These are phyloP conservation scores for Yamadazyma atmosphaerica DNA, from an alignment of 1,139 yeast genomes.

Conservation along the genomic window DNA sequence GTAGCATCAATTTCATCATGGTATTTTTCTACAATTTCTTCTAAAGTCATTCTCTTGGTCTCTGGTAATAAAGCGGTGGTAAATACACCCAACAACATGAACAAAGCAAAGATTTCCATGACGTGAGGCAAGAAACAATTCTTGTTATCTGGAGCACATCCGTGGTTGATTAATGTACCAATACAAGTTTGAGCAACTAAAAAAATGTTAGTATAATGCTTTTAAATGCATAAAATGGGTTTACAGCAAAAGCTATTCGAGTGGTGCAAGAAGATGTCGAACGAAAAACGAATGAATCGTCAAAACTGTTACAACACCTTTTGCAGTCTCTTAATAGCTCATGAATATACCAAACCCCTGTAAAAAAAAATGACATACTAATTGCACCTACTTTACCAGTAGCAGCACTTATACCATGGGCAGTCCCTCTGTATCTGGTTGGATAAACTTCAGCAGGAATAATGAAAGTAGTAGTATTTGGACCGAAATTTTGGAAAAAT, in stretches of 20 bases:
- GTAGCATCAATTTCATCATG: conserved; percentile 72
- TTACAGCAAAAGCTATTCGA: too few relatives aligned
- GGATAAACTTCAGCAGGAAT: conserved; percentile 98
- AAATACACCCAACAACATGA: conserved; percentile 78
- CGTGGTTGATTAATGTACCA: conserved; percentile 80
- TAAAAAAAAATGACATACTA: too few relatives aligned
- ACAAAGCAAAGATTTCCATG: conserved; percentile 88
- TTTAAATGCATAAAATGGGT: too few relatives aligned
- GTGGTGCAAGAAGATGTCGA: too few relatives aligned
- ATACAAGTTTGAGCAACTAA: conserved; percentile 84
- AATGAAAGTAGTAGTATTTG: conserved; percentile 93
- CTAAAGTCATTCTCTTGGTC: conserved; percentile 86
- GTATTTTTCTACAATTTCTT: conserved; percentile 71
- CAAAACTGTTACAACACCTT: too few relatives aligned
- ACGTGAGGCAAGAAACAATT: conserved; percentile 88
- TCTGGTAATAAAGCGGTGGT: conserved; percentile 75
- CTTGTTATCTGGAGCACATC: conserved; percentile 57
- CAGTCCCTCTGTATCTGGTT: conserved; percentile 95
- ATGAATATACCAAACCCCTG: too few relatives aligned
- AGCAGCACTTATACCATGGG: conserved; percentile 97
- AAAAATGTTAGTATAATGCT: not conserved
- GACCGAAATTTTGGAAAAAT: conserved; percentile 90
- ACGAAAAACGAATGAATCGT: too few relatives aligned
- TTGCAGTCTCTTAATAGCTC: too few relatives aligned
- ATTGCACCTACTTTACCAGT: conserved; percentile 96